Percentiles rank a stretch among this genome's conserved stretches.
Conservation (phyloP, 495 filamentous ascomycete genomes). For the Coniosporium apollinis region DNA sequence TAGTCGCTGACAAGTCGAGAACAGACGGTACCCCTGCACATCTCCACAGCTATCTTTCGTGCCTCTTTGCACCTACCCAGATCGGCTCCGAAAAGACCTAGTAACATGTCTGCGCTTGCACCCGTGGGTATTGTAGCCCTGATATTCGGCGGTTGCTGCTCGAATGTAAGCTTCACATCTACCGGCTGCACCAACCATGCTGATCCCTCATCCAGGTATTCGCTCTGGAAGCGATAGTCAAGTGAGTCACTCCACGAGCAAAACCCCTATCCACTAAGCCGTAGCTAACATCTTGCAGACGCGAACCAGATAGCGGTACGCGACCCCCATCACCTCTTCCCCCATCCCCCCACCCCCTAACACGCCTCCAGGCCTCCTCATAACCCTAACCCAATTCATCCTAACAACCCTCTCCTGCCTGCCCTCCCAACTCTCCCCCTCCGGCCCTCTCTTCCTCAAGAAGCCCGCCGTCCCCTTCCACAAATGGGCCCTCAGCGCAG, state of each 20-base stretch:
- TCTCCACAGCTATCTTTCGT: no score
- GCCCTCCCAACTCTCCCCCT: conserved; percentile 57
- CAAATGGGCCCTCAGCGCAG: conserved; percentile 78
- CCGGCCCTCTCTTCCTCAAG: conserved; percentile 46
- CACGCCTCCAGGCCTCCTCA: conserved; percentile 48
- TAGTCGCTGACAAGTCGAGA: no score
- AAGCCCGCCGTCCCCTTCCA: conserved; percentile 65
- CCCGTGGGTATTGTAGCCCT: conserved; percentile 55
- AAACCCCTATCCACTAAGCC: no score
- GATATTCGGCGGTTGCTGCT: conserved; percentile 96
- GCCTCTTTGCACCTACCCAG: no score
- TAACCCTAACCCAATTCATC: conserved; percentile 89
- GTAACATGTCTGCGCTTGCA: conserved; percentile 18
- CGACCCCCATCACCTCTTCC: no score
- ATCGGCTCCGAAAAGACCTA: background rate
- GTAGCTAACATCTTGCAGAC: conserved; percentile 12
- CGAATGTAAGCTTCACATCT: conserved; percentile 52
- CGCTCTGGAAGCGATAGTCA: conserved; percentile 87
- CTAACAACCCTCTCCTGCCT: conserved; percentile 51
- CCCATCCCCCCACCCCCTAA: no score
- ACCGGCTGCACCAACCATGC: conserved; percentile 2
- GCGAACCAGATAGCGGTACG: conserved; percentile 23
- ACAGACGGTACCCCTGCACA: no score
- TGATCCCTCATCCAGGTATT: conserved; percentile 44
- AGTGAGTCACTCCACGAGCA: conserved; percentile 35